A percentile compares a stretch with the other conserved stretches of the same genome.
Evolutionary conservation across 805 yeast species (phyloP).

Genomic region (Saccharomyces mikatae): DNA sequence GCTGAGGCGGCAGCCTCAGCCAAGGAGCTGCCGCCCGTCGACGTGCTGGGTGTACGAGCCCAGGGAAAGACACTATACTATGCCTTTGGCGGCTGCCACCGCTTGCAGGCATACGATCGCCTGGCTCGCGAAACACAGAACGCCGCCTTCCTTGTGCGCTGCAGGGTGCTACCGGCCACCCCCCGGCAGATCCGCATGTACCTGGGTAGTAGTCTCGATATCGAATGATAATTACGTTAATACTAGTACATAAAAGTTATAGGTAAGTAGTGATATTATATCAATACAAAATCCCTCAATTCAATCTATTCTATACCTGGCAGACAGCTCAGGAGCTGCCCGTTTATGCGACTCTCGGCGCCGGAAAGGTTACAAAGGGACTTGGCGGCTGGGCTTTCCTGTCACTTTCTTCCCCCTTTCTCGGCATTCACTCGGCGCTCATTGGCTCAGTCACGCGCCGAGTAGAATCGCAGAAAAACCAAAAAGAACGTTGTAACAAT

Average conservation of each 20-base stretch:
- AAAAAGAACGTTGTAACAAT: background rate
- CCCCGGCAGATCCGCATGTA: constrained; percentile 58
- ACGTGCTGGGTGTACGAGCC: constrained; percentile 61
- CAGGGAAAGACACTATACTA: constrained; percentile 56
- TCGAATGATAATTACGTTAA: background rate
- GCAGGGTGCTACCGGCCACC: constrained; percentile 70
- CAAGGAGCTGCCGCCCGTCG: constrained; percentile 77
- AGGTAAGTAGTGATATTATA: background rate
- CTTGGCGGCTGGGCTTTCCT: background rate
- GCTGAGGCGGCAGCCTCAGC: constrained; percentile 32
- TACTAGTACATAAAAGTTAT: background rate
- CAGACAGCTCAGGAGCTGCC: background rate
- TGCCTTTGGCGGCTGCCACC: constrained; percentile 87
- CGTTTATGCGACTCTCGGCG: background rate
- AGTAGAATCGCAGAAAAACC: background rate
- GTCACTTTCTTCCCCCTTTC: background rate
- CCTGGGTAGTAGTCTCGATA: constrained; percentile 45
- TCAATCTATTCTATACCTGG: background rate
- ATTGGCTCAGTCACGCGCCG: background rate
- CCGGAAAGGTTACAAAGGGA: background rate
- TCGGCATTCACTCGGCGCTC: background rate
- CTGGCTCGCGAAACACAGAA: constrained; percentile 31
- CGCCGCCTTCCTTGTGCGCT: constrained; percentile 44
- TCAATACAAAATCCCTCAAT: background rate
- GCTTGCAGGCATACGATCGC: constrained; percentile 78